Evolutionary conservation across 495 filamentous ascomycete species (phyloP).

Genomic region (Penicillium flavigenum): DNA sequence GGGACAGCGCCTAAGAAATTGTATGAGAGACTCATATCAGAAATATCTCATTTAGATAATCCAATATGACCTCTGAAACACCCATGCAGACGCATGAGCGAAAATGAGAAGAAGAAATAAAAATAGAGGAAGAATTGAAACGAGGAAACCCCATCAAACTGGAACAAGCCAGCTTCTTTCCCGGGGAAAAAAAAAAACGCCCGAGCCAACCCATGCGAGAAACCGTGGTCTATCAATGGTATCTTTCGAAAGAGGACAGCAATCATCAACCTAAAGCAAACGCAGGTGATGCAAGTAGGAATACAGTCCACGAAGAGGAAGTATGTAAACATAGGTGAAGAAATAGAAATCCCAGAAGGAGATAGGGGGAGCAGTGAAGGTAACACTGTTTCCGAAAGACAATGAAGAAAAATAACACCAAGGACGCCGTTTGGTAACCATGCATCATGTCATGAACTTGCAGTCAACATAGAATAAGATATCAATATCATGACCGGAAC

Average conservation of each 20-base stretch:
- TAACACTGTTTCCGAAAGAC: slow-evolving; percentile 1
- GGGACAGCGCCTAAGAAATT: neutral
- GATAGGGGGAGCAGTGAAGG: neutral
- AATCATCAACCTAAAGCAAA: slow-evolving; percentile 8
- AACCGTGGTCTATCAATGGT: slow-evolving; percentile 45
- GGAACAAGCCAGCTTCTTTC: slow-evolving; percentile 5
- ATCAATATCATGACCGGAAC: slow-evolving; percentile 12
- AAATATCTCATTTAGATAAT: neutral
- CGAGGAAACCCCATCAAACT: neutral
- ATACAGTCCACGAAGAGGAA: slow-evolving; percentile 16
- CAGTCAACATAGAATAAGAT: slow-evolving; percentile 12
- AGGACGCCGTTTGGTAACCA: slow-evolving; percentile 20
- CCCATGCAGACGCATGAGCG: neutral
- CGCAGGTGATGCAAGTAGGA: slow-evolving; percentile 10
- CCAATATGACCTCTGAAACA: neutral
- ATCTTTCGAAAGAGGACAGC: slow-evolving; percentile 32
- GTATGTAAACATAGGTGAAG: neutral
- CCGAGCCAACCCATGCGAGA: slow-evolving; percentile 33
- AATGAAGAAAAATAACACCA: slow-evolving; percentile 6
- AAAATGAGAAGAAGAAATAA: neutral
- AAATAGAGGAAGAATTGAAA: neutral
- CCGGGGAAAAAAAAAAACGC: slow-evolving; percentile 27
- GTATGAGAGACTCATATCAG: neutral
- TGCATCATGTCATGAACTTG: slow-evolving; percentile 18
- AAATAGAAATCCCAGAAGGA: neutral